phyloP scores from a whole-genome alignment of 2,329 filamentous ascomycete species.

The Bisporella sp. region DNA sequence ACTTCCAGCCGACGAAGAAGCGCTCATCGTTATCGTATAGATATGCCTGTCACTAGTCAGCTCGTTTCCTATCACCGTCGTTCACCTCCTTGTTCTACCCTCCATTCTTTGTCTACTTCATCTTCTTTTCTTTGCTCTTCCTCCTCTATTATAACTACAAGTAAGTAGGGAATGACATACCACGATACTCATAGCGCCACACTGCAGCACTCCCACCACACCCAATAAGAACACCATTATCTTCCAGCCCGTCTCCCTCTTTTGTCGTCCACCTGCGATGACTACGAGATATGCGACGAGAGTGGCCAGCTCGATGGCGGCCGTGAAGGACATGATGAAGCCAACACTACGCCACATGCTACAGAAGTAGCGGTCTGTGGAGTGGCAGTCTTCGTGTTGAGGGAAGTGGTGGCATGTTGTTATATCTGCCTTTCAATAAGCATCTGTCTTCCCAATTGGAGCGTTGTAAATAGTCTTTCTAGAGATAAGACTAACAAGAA shows the following conservation, averaged over 20 bases:
- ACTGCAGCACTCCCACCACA: conserved; percentile 61
- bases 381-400: conserved; percentile 53
- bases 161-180: conserved; percentile 43
- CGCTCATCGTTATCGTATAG: conserved; percentile 76
- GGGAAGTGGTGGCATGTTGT: conserved; percentile 59
- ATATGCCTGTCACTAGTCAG: conserved; percentile 53
- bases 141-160: no score
- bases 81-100: no score
- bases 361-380: conserved; percentile 65
- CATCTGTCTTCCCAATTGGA: no score
- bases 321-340: conserved; percentile 79
- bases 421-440: conserved; percentile 6
- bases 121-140: no score
- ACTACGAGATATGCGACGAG: conserved; percentile 76
- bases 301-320: conserved; percentile 74
- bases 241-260: conserved; percentile 78
- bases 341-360: conserved; percentile 78
- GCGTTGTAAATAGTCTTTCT: no score
- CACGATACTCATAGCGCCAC: conserved; percentile 74
- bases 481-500: no score
- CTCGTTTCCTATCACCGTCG: neutral
- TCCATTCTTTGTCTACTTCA: no score
- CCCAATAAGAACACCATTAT: conserved; percentile 60
- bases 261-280: conserved; percentile 69
- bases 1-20: conserved; percentile 75